Evolutionary conservation across 2,329 filamentous ascomycete genomes (phyloP), one percentile per base, ranked within the genome.

Genomic region (Decorospora gaudefroyi): DNA sequence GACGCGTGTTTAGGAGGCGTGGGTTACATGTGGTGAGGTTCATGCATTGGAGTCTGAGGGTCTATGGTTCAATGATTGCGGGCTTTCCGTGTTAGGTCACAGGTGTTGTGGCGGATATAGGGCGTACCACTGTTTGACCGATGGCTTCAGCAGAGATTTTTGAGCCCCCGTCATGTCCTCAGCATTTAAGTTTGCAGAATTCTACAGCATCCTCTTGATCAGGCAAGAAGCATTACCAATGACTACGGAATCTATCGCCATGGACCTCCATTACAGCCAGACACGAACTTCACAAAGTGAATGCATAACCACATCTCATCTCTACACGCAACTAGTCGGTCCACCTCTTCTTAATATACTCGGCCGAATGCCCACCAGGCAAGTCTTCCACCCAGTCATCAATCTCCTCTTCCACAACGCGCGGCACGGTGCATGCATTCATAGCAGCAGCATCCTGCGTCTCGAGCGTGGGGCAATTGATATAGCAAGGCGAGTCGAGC

Each of bases 391-490:
- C 44, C 53, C 61, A 63, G 3, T 35, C 76, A 46, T 79, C 75
- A 42, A 78, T 75, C 1, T 70, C 53, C 65, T 79, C 76, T 19
- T 71, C 71, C 5, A 77, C 74, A 48, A 74, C 71, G 48, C 77
- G 72, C 30, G 68, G 49, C 36, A 74, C 65, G 43, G 69, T 75
- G 68, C 77, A 79, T 36, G 72, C 68, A 53, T 73, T 77, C 69
- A 77, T 78, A 32, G 67, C 62, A 21, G 70, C 71, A 22, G 74
- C 66, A 22, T 70, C 59, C 67, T 77, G 75, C 39, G 69, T 70
- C 39, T 72, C 75, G 49, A 78, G 69, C n/a, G 66, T 66, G 13
- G 74, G 60, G 61, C 77, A 64, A 17, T 57, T 53, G 13, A 45
- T 18, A 75, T 70, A 62, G 36, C 54, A 62, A 4, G 57, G 57